A percentile compares a stretch with the other conserved stretches of the same genome.
Evolutionary conservation across 768 basidiomycete species (phyloP).

Genomic region (Suillus discolor): DNA sequence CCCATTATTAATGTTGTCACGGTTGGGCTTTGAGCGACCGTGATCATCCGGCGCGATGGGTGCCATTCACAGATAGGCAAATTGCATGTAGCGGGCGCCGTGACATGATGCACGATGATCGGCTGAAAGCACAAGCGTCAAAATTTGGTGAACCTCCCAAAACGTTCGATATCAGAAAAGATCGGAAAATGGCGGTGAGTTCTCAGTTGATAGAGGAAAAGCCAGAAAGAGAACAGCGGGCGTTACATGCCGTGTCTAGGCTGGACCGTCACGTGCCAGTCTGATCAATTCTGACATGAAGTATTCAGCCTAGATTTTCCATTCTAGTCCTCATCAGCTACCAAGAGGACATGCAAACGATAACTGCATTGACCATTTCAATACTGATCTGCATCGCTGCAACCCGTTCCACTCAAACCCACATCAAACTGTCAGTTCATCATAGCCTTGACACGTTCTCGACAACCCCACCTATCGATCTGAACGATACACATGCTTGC

Average conservation of each 20-base stretch:
- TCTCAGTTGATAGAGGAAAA: no score
- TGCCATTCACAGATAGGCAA: not conserved
- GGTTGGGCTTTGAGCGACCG: not conserved
- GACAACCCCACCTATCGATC: conserved; percentile 39
- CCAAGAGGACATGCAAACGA: not conserved
- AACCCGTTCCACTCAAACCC: conserved; percentile 73
- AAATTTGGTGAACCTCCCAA: no score
- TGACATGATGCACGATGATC: not conserved
- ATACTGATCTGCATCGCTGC: conserved; percentile 22
- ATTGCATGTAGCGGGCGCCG: not conserved
- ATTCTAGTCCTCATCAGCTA: not conserved
- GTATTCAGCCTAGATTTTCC: not conserved
- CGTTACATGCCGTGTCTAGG: not conserved
- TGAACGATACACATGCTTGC: conserved; percentile 65
- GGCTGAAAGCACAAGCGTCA: not conserved
- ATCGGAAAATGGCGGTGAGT: not conserved
- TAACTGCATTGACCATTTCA: not conserved
- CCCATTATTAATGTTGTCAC: not conserved
- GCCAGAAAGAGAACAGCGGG: not conserved
- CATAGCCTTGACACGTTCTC: conserved; percentile 45
- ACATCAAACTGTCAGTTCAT: conserved; percentile 27
- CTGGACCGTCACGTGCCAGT: no score
- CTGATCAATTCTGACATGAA: no score
- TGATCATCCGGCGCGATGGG: not conserved
- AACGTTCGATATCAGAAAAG: not conserved